Conservation (phyloP, 2,329 filamentous ascomycete species). For the Teratosphaeria epicoccoides region DNA sequence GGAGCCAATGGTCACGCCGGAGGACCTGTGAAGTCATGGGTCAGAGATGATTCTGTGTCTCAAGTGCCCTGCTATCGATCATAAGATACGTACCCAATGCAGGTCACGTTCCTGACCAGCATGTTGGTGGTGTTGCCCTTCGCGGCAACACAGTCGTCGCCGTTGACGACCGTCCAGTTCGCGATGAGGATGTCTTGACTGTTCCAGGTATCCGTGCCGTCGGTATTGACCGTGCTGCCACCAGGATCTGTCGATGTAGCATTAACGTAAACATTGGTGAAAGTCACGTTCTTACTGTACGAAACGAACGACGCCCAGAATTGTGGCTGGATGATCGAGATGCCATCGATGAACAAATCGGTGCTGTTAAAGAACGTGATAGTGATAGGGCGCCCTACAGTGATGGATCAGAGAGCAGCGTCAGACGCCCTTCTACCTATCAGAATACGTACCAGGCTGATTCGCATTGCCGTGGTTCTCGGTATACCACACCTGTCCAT, state of each 20-base stretch:
- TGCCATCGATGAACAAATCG: conserved; percentile 35
- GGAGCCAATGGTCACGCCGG: conserved; percentile 26
- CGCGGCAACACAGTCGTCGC: conserved; percentile 44
- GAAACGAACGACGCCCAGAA: conserved; percentile 14
- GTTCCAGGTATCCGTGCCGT: conserved; percentile 42
- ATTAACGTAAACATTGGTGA: conserved; percentile 40
- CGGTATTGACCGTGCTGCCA: conserved; percentile 29
- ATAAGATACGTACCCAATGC: conserved; percentile 31
- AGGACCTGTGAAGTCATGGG: conserved; percentile 11
- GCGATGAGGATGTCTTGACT: conserved; percentile 42
- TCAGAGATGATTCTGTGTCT: conserved; percentile 32
- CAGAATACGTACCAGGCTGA: conserved; percentile 5
- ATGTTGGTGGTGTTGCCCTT: conserved; percentile 50
- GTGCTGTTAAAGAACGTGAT: conserved; percentile 42
- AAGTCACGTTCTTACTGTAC: conserved; percentile 2
- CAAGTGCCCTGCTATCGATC: conserved; percentile 42
- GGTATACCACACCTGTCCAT: conserved; percentile 45
- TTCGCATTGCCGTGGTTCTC: conserved; percentile 14
- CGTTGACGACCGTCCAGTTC: conserved; percentile 43
- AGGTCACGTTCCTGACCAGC: conserved; percentile 31
- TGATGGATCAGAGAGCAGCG: too few relatives aligned
- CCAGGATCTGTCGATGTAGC: conserved; percentile 29
- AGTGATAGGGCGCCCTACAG: conserved; percentile 42
- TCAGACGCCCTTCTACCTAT: too few relatives aligned
- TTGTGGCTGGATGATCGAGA: conserved; percentile 18